Percentiles rank a stretch among this genome's conserved stretches.
Conservation (phyloP, 2,329 filamentous ascomycete genomes). For the Monilinia fructicola region DNA sequence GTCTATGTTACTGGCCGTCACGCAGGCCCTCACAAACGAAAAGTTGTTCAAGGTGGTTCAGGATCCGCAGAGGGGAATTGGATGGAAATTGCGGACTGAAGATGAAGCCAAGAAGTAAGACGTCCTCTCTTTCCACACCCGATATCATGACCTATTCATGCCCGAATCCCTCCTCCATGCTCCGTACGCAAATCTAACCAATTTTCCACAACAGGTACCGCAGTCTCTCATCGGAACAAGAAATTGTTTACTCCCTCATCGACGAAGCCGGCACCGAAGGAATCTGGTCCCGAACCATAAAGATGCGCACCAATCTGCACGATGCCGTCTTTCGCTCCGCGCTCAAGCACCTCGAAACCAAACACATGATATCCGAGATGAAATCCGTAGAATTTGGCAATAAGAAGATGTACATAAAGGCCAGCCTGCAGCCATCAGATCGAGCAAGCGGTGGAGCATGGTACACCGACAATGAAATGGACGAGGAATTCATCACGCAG, state of each 20-base stretch:
- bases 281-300: constrained; percentile 87
- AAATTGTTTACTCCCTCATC: constrained; percentile 84
- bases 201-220: constrained; percentile 50
- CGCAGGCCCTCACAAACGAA: constrained; percentile 59
- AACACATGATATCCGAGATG: constrained; percentile 81
- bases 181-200: neutral
- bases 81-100: constrained; percentile 58
- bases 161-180: neutral
- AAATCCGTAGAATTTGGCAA: constrained; percentile 88
- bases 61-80: constrained; percentile 45
- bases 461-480: constrained; percentile 89
- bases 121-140: constrained; percentile 18
- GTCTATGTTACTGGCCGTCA: constrained; percentile 53
- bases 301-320: constrained; percentile 77
- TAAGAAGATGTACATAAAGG: constrained; percentile 95
- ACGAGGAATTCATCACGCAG: constrained; percentile 81
- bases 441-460: constrained; percentile 91
- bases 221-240: constrained; percentile 69
- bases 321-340: constrained; percentile 77
- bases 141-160: too few relatives aligned
- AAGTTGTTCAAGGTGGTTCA: constrained; percentile 56
- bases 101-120: constrained; percentile 62
- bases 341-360: constrained; percentile 79
- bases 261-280: constrained; percentile 82
- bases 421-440: constrained; percentile 78